phyloP scores from a whole-genome alignment of 768 basidiomycete species.

The Coprinellus micaceus region DNA sequence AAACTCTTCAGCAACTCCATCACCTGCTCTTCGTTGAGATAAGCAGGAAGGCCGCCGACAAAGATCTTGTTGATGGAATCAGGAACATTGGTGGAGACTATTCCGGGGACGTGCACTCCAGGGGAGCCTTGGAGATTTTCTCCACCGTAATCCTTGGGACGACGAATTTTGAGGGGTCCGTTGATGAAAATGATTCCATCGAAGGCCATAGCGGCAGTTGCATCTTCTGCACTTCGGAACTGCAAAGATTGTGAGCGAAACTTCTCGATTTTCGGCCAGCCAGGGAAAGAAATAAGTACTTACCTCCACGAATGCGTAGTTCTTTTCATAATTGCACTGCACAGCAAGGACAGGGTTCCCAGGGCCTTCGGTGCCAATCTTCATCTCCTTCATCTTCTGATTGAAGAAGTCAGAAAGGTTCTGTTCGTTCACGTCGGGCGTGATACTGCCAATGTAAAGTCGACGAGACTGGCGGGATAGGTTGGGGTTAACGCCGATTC shows the following conservation, averaged over 20 bases:
- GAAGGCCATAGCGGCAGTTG: slow-evolving; percentile 94
- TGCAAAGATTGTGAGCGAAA: slow-evolving; percentile 29
- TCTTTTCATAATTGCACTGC: slow-evolving; percentile 98
- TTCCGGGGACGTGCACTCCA: slow-evolving; percentile 84
- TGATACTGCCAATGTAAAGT: slow-evolving; percentile 96
- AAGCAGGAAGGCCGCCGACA: slow-evolving; percentile 91
- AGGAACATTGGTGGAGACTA: slow-evolving; percentile 94
- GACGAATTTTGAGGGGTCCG: slow-evolving; percentile 92
- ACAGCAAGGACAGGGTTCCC: slow-evolving; percentile 92
- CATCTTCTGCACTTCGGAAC: slow-evolving; percentile 98
- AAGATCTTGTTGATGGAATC: slow-evolving; percentile 99
- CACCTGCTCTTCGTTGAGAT: slow-evolving; percentile 97
- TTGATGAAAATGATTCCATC: slow-evolving; percentile 97
- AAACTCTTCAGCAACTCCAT: slow-evolving; percentile 97
- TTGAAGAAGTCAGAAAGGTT: slow-evolving; percentile 95
- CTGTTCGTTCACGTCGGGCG: slow-evolving; percentile 89
- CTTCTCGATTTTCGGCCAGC: not conserved
- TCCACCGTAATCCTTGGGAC: slow-evolving; percentile 96
- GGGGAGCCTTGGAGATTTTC: slow-evolving; percentile 52
- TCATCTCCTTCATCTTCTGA: slow-evolving; percentile 90
- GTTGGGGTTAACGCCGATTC: slow-evolving; percentile 83
- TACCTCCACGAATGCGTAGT: slow-evolving; percentile 98
- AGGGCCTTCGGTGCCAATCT: slow-evolving; percentile 75
- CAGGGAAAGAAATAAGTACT: slow-evolving; percentile 14
- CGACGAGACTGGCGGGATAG: slow-evolving; percentile 90